Base-by-base conservation (phyloP, 495 filamentous ascomycete species). In the Podospora didyma region DNA sequence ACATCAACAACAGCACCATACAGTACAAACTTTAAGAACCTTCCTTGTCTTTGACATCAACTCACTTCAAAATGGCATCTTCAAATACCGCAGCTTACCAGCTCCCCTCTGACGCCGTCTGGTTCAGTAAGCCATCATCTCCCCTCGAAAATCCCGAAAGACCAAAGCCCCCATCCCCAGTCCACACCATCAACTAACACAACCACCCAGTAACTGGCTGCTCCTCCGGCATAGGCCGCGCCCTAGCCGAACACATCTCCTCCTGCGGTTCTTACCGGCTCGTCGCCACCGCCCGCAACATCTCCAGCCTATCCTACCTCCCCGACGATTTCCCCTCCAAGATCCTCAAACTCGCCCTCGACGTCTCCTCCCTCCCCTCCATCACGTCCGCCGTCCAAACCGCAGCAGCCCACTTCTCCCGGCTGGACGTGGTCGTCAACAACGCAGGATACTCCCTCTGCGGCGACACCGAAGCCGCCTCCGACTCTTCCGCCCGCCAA, bases 391-490 rank as follows among this genome's bases (percentile, higher is more conserved):
- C 79, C 3, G 56, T 84, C 17, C 24, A 59, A 6, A 54, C 61
- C 1, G 62, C 75, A 0, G 28, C 78, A 1, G 57, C 53, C 0
- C 69, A 66, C 35, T 81, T 81, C 59, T 62, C 64, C 23, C 76
- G 73, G 35, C 69, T 85, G 53, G 79, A 85, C 51, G 74, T 83
- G 19, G 62, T 82, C 19, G 76, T 83, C 58, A 83, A 84, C 69
- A 85, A 83, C 48, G 80, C 81, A 2, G 81, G 81, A 19, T 81
- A 81, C 57, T 60, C 67, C 5, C 67, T 78, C 5, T 44, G 55
- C 12, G 80, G 79, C 5, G 75, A 75, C 51, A 73, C 76, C 11
- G 81, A 84, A 60, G 66, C 65, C 23, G 64, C 79, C 17, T 57
- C 62, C 0, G 72, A 77, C 14, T 59, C 62, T 5, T 67, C 75